Evolutionary conservation across 169 alveolate species (phyloP).

Genomic region (Plasmodium cynomolgi): DNA sequence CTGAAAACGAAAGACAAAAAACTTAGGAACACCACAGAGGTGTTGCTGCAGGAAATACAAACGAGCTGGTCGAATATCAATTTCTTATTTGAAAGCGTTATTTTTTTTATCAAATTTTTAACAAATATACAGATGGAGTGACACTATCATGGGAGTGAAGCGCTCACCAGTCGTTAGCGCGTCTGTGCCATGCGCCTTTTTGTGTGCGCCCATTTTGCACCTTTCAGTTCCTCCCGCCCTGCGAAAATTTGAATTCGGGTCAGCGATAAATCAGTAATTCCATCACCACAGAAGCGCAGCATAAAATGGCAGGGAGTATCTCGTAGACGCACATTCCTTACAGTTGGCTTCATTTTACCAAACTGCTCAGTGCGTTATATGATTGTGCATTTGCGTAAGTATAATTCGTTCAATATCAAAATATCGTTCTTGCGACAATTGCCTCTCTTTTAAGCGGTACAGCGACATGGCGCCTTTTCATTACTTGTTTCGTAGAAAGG

Average conservation of each 20-base stretch:
- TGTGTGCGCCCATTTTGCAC: not conserved
- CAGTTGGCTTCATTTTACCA: not conserved
- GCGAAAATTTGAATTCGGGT: not conserved
- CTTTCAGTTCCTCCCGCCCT: not conserved
- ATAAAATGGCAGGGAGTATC: not conserved
- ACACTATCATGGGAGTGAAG: not conserved
- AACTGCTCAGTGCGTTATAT: not conserved
- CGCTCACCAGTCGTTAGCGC: not conserved
- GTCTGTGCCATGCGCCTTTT: not conserved
- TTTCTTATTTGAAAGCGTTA: conserved; percentile 66
- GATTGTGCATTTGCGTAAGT: not conserved
- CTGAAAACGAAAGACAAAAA: conserved; percentile 45
- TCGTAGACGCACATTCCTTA: not conserved
- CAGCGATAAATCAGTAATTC: not conserved
- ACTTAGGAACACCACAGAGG: conserved; percentile 28
- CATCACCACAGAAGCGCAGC: not conserved
- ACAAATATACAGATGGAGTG: conserved; percentile 73
- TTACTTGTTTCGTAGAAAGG: not conserved
- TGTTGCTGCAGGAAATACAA: conserved; percentile 60
- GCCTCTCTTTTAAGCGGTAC: not conserved
- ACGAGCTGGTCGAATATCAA: conserved; percentile 61
- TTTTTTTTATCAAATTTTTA: conserved; percentile 73
- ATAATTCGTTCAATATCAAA: not conserved
- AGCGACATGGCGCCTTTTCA: not conserved
- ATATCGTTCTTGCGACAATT: not conserved